Evolutionary conservation across 208 protist species (phyloP), one percentile per base, ranked within the genome.

Genomic region (Zelonia costaricensis): DNA sequence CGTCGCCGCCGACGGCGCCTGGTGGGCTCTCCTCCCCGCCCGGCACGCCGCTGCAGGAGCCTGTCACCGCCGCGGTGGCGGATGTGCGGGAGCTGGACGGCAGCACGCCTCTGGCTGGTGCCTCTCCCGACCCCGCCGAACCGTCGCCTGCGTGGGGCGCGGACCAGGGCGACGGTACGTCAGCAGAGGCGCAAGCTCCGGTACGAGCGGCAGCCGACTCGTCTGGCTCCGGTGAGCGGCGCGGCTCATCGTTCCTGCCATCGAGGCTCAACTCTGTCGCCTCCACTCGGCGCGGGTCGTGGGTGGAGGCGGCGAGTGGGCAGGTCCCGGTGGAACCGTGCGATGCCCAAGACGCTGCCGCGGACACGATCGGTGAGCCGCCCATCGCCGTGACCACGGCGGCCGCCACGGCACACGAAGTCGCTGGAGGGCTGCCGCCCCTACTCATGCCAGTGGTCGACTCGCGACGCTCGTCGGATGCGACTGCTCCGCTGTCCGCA

Each of bases 211-310:
- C n/a, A n/a, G n/a, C n/a, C n/a, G n/a, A n/a, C n/a, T n/a, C n/a
- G n/a, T n/a, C n/a, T n/a, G n/a, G n/a, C n/a, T n/a, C n/a, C n/a
- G n/a, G n/a, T n/a, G 31, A 35, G 0, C 23, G 52, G 10, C 23
- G 12, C n/a, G 9, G 28, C 16, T 52, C 28, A 9, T 62, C 56
- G 18, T 33, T 30, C 20, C 28, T 40, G 31, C 56, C 56, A 2
- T 62, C 43, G 22, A 40, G 56, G 15, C 31, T 62, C 3, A 62
- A 62, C 31, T 49, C 43, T 13, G 15, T 52, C 1, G 56, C 56
- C 43, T 52, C 56, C 30, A 62, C 56, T 1, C 43, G 44, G 3
- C 43, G 30, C 2, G 56, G 56, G n/a, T 62, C 56, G 2, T 40
- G 43, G 42, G 10, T 43, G 4, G 38, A 22, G 36, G 15, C 28